Conservation (phyloP, 208 protist species). For the Wallacemonas sp. region DNA sequence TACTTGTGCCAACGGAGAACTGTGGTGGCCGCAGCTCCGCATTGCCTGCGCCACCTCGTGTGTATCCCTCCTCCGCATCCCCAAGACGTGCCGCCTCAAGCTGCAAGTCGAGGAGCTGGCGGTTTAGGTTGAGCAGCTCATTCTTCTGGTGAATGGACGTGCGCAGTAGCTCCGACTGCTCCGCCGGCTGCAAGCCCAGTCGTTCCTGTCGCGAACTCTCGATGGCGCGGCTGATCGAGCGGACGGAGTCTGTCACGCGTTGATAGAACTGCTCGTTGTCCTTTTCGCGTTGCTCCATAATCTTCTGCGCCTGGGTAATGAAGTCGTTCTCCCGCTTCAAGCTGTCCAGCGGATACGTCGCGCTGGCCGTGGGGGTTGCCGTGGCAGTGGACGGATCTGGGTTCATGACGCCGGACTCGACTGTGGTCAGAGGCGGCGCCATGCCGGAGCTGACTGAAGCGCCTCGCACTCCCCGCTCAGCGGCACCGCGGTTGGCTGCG, state of each 20-base stretch:
- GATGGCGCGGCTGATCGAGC: constrained; percentile 20
- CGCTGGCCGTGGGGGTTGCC: background rate
- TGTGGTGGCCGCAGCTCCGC: background rate
- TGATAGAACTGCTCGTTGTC: constrained; percentile 55
- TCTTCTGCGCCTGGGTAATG: constrained; percentile 39
- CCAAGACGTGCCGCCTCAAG: constrained; percentile 33
- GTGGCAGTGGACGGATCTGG: background rate
- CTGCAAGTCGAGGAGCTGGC: constrained; percentile 70
- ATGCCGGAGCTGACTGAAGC: too few relatives aligned
- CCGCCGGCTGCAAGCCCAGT: constrained; percentile 43
- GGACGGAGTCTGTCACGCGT: constrained; percentile 34
- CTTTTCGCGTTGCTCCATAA: constrained; percentile 42
- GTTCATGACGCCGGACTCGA: too few relatives aligned
- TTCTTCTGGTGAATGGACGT: constrained; percentile 72
- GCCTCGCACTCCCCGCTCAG: background rate
- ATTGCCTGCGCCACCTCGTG: background rate
- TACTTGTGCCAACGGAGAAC: constrained; percentile 11
- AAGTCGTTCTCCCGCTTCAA: constrained; percentile 53
- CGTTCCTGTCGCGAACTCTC: constrained; percentile 13
- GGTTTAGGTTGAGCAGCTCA: constrained; percentile 65
- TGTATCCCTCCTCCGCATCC: background rate
- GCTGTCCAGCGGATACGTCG: background rate
- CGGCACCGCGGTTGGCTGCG: constrained; percentile 20
- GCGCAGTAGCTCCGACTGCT: constrained; percentile 67
- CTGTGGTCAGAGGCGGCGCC: too few relatives aligned